Percentiles rank a stretch among this genome's conserved stretches.
Evolutionary conservation across 176 grass and related monocot genomes (phyloP).

Genomic region (Phragmites australis): DNA sequence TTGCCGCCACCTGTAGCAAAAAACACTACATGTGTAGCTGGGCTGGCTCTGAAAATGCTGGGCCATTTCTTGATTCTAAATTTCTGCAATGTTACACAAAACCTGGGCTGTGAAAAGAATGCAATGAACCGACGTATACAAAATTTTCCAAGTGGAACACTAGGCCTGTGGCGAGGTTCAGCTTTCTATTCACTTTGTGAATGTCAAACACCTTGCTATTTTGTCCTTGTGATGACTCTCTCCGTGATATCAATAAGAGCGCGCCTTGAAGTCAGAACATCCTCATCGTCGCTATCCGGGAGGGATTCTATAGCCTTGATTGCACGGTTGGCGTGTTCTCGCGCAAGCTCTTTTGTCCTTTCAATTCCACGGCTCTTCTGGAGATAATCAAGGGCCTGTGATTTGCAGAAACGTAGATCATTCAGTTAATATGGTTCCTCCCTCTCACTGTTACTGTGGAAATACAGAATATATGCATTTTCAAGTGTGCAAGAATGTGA

Average conservation of each 20-base stretch:
- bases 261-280: conserved; percentile 69
- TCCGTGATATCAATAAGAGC: conserved; percentile 75
- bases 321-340: conserved; percentile 55
- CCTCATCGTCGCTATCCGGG: conserved; percentile 76
- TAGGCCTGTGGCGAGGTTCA: conserved; percentile 14
- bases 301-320: conserved; percentile 77
- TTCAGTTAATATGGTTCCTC: conserved; percentile 1
- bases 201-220: conserved; percentile 40
- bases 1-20: conserved; percentile 18
- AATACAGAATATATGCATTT: not conserved
- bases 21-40: conserved; percentile 12
- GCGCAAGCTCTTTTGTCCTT: conserved; percentile 67
- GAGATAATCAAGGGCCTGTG: conserved; percentile 67
- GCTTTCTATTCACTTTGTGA: conserved; percentile 13
- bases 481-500: not conserved
- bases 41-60: conserved; percentile 8
- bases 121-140: conserved; percentile 41
- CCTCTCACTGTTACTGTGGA: not conserved
- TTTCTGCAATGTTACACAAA: conserved; percentile 37
- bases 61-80: conserved; percentile 7
- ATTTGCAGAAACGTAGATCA: conserved; percentile 20
- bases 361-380: conserved; percentile 77
- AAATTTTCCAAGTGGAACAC: conserved; percentile 44
- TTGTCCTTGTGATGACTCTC: conserved; percentile 75
- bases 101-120: conserved; percentile 48